These are phyloP conservation scores for Lagerstroemia speciosa DNA, from an alignment of 345 rosid species.

Conservation along the genomic window DNA sequence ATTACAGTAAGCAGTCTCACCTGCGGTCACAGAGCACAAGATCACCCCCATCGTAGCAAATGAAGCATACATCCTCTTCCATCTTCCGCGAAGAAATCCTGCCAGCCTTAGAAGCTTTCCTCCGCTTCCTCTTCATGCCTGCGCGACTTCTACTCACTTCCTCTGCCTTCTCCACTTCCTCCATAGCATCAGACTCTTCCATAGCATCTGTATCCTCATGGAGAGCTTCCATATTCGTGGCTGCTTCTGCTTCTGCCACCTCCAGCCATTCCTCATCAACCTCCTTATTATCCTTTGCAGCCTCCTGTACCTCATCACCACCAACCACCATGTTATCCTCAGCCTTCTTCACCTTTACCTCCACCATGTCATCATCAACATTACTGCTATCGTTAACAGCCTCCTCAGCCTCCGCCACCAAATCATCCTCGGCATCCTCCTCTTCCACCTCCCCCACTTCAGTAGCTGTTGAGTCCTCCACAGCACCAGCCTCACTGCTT, in stretches of 20 bases:
- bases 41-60: constrained; percentile 95
- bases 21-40: constrained; percentile 98
- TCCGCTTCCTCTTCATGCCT: constrained; percentile 71
- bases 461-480: constrained; percentile 4
- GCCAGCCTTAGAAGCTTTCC: constrained; percentile 31
- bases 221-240: constrained; percentile 21
- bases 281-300: neutral
- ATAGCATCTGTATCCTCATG: constrained; percentile 14
- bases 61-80: constrained; percentile 97
- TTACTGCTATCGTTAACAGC: neutral
- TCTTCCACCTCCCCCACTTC: neutral
- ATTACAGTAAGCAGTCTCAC: constrained; percentile 25
- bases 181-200: constrained; percentile 19
- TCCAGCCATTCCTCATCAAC: constrained; percentile 4
- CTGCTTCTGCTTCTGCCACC: constrained; percentile 24
- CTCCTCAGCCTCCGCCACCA: constrained; percentile 2
- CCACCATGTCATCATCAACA: constrained; percentile 7
- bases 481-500: constrained; percentile 10
- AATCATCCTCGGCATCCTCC: neutral
- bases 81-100: constrained; percentile 40
- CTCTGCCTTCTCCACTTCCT: constrained; percentile 24
- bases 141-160: constrained; percentile 34
- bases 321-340: constrained; percentile 14
- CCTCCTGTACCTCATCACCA: constrained; percentile 11
- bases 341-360: constrained; percentile 9